Conservation (phyloP, 345 rosid genomes). For the Kernera saxatilis region DNA sequence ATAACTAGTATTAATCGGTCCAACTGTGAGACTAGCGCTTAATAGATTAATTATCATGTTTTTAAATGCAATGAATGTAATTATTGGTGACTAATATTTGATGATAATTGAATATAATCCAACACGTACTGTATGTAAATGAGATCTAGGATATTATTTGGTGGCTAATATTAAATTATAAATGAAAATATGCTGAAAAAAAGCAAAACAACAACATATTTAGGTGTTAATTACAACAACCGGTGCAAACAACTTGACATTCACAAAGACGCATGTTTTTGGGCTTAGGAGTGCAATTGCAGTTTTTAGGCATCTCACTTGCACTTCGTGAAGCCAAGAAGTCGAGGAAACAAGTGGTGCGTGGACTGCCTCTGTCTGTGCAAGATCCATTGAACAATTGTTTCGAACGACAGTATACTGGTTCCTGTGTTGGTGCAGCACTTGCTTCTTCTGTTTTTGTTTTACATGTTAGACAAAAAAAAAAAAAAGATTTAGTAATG, state of each 20-base stretch:
- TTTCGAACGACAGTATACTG: neutral
- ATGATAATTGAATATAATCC: too few species aligned
- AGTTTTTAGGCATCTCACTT: slow-evolving; percentile 15
- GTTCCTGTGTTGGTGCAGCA: neutral
- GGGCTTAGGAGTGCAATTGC: slow-evolving; percentile 16
- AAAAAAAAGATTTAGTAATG: neutral
- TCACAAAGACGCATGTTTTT: slow-evolving; percentile 9
- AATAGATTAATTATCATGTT: too few species aligned
- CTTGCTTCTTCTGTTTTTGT: neutral
- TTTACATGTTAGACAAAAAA: neutral
- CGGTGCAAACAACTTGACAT: slow-evolving; percentile 4
- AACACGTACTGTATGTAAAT: neutral
- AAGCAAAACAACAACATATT: neutral
- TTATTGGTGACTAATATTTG: too few species aligned
- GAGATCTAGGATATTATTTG: neutral
- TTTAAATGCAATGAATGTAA: too few species aligned
- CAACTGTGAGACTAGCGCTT: too few species aligned
- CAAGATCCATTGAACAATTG: slow-evolving; percentile 23
- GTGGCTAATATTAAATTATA: neutral
- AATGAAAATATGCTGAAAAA: neutral
- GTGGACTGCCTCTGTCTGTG: slow-evolving; percentile 23
- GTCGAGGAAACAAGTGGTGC: slow-evolving; percentile 3
- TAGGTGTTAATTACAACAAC: slow-evolving; percentile 1
- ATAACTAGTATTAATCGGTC: too few species aligned
- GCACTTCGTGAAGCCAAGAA: slow-evolving; percentile 4